Evolutionary conservation across 768 basidiomycete genomes (phyloP).

Genomic region (Phanerochaete carnosa): DNA sequence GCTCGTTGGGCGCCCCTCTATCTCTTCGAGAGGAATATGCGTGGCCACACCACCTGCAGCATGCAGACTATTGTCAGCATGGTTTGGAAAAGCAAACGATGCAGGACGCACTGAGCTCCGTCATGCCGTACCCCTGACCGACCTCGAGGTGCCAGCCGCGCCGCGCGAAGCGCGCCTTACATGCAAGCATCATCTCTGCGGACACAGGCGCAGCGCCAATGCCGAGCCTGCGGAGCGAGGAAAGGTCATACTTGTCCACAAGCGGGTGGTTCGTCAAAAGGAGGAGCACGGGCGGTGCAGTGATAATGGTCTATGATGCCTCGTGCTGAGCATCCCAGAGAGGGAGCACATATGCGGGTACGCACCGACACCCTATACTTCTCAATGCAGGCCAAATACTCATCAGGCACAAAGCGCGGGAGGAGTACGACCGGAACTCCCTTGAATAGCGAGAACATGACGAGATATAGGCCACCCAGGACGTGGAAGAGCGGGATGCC

Average conservation of each 20-base stretch:
- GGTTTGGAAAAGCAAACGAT: conserved; percentile 42
- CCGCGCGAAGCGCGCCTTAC: conserved; percentile 36
- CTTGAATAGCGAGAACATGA: conserved; percentile 47
- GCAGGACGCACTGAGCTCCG: conserved; percentile 62
- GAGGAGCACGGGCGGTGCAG: conserved; percentile 82
- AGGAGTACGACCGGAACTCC: conserved; percentile 39
- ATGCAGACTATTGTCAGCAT: conserved; percentile 43
- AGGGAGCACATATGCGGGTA: neutral
- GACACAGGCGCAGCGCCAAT: conserved; percentile 73
- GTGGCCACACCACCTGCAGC: conserved; percentile 46
- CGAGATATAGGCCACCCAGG: conserved; percentile 37
- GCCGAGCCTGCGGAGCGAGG: conserved; percentile 52
- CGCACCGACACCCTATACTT: conserved; percentile 52
- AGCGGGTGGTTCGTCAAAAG: conserved; percentile 51
- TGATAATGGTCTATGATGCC: conserved; percentile 17
- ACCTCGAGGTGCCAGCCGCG: conserved; percentile 40
- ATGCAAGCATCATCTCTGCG: conserved; percentile 50
- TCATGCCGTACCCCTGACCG: conserved; percentile 70
- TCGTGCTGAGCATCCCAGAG: neutral
- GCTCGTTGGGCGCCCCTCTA: conserved; percentile 53
- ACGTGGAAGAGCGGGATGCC: conserved; percentile 61
- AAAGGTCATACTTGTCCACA: conserved; percentile 64
- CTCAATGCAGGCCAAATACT: conserved; percentile 62
- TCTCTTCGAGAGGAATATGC: conserved; percentile 42
- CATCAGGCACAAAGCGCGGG: conserved; percentile 64